Conservation (phyloP, 352 stramenopile species). For the Phytopythium delawarense region DNA sequence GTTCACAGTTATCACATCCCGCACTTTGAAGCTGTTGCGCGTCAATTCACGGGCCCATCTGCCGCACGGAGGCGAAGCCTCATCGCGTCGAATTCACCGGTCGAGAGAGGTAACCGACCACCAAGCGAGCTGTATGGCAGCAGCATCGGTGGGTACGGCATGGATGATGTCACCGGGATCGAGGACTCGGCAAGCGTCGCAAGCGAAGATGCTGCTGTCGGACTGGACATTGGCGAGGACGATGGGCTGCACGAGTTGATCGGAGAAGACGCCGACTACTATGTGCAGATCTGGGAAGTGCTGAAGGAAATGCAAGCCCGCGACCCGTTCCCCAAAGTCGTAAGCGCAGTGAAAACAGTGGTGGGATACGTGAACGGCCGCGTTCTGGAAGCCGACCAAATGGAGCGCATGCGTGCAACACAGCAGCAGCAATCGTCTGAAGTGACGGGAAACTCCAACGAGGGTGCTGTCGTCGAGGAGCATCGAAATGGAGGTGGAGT, state of each 20-base stretch:
- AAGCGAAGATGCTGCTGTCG: conserved; percentile 4
- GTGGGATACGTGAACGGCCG: conserved; percentile 60
- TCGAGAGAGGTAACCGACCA: neutral
- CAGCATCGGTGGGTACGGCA: conserved; percentile 1
- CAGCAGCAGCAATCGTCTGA: conserved; percentile 19
- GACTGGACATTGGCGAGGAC: conserved; percentile 15
- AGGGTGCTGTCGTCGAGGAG: neutral
- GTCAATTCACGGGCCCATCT: conserved; percentile 68
- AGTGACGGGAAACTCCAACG: neutral
- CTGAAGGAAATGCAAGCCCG: conserved; percentile 82
- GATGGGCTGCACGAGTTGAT: conserved; percentile 38
- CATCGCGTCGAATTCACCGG: neutral
- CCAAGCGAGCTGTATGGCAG: conserved; percentile 1
- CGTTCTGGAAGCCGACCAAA: conserved; percentile 49
- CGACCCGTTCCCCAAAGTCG: conserved; percentile 84
- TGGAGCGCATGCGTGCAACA: conserved; percentile 26
- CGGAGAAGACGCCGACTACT: conserved; percentile 68
- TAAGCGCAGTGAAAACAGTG: conserved; percentile 53
- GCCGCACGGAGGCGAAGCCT: conserved; percentile 8
- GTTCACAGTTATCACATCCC: conserved; percentile 85
- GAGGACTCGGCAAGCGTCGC: conserved; percentile 2
- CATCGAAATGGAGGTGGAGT: neutral
- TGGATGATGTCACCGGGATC: neutral
- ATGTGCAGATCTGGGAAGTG: conserved; percentile 81
- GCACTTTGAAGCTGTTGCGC: conserved; percentile 80